Percentiles rank a stretch among this genome's conserved stretches.
Evolutionary conservation across 2,329 filamentous ascomycete genomes (phyloP).

Genomic region (Lachnellula hyalina): DNA sequence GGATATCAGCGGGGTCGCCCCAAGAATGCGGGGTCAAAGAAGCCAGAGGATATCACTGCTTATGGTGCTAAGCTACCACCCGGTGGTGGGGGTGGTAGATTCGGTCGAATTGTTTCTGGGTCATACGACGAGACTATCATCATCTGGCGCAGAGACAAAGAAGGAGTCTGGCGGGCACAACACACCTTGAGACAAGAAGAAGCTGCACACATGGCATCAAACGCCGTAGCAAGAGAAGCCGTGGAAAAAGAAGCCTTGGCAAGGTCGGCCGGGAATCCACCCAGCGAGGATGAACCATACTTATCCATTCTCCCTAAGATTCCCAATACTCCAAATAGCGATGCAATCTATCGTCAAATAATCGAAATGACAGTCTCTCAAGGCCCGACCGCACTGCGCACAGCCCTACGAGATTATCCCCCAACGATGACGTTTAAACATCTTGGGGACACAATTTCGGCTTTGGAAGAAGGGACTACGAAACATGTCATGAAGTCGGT

Average conservation of each 20-base stretch:
- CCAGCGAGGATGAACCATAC: background rate
- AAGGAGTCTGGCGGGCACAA: constrained; percentile 77
- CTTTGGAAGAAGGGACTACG: constrained; percentile 5
- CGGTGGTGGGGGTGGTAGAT: constrained; percentile 81
- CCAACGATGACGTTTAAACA: constrained; percentile 18
- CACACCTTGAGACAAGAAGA: constrained; percentile 73
- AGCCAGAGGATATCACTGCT: constrained; percentile 70
- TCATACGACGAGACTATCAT: constrained; percentile 96
- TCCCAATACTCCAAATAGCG: constrained; percentile 30
- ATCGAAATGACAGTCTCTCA: constrained; percentile 50
- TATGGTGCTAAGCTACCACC: constrained; percentile 84
- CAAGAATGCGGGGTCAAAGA: constrained; percentile 59
- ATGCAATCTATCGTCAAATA: constrained; percentile 41
- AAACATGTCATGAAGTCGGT: constrained; percentile 16
- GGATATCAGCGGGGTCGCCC: constrained; percentile 33
- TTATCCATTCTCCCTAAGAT: background rate
- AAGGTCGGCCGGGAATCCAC: background rate
- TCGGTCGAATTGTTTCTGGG: constrained; percentile 92
- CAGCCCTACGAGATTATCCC: constrained; percentile 22
- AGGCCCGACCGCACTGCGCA: constrained; percentile 40
- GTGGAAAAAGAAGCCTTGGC: background rate
- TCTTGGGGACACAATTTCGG: constrained; percentile 15
- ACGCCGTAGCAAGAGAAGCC: constrained; percentile 4
- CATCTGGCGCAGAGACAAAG: constrained; percentile 82
- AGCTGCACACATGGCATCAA: constrained; percentile 47